Evolutionary conservation across 805 yeast genomes (phyloP).

Genomic region (Wickerhamiella brachini): DNA sequence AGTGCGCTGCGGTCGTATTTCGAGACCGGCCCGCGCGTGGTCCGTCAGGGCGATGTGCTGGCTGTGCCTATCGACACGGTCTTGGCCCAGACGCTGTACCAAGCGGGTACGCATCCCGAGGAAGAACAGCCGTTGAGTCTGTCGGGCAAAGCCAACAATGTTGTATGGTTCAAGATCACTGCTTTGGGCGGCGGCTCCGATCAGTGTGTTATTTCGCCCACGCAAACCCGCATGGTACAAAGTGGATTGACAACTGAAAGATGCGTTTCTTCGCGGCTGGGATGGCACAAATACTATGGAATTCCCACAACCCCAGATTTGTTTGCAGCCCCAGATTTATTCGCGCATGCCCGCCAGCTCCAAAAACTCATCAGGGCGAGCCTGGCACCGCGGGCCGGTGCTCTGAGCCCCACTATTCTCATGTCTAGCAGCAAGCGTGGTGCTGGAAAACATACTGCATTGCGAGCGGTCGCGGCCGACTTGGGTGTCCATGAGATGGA

Average conservation of each 20-base stretch:
- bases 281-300: constrained; percentile 36
- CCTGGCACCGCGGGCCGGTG: constrained; percentile 17
- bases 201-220: constrained; percentile 47
- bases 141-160: constrained; percentile 47
- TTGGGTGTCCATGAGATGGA: constrained; percentile 55
- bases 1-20: constrained; percentile 49
- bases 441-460: constrained; percentile 62
- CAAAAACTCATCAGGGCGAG: constrained; percentile 41
- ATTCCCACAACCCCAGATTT: constrained; percentile 26
- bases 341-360: constrained; percentile 39
- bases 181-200: constrained; percentile 25
- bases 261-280: constrained; percentile 21
- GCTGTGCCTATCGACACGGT: constrained; percentile 67
- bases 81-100: constrained; percentile 42
- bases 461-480: constrained; percentile 38
- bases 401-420: constrained; percentile 47
- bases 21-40: constrained; percentile 42
- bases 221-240: constrained; percentile 54
- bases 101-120: constrained; percentile 5
- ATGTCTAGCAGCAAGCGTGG: constrained; percentile 59
- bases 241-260: constrained; percentile 37
- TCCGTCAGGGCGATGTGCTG: constrained; percentile 51
- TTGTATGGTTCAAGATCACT: constrained; percentile 76
- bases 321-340: constrained; percentile 26
- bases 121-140: constrained; percentile 31